Evolutionary conservation across 2,329 filamentous ascomycete genomes (phyloP), one percentile per base, ranked within the genome.

Genomic region (Pseudogymnoascus sp.): DNA sequence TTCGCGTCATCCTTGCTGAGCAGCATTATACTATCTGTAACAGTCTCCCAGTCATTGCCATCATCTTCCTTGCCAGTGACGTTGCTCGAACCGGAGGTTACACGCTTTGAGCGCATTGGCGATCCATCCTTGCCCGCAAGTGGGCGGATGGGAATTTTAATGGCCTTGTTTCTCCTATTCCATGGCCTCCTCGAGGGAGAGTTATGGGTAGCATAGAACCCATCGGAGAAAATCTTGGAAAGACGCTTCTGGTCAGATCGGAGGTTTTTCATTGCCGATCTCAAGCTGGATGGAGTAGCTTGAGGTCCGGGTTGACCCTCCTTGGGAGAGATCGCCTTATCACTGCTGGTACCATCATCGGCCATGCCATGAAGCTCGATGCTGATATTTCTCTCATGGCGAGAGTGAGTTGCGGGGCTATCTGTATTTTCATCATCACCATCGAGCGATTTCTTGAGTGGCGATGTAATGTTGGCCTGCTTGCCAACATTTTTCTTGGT

Each of bases 1-100:
- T 63, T 40, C 17, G 40, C 50, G 2, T n/a, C n/a, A 9, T 57
- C 23, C 15, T 17, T 57, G 28, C 28, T 57, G 19, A 17, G 33
- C 2, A 47, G 31, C 10, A 31, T 33, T 10, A 53, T 63, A 47
- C 70, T 72, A 9, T 71, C 69, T 23, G 64, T 68, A 13, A 73
- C 68, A 4, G 72, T 74, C 60, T 73, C 70, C 72, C 72, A 74
- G 61, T 74, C 72, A 53, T 71, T 67, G 6, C 23, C 50, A 28
- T 70, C 66, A 60, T 69, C 68, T 31, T 68, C 63, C 15, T 65
- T 62, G 50, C 50, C 50, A 57, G 50, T 5, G 57, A 64, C 5
- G 50, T 38, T 63, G 61, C 33, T n/a, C 31, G 59, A 44, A 38
- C 44, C 15, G 13, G 26, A 26, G 26, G 42, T 53, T 53, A 57